A percentile compares a stretch with the other conserved stretches of the same genome.
Conservation (phyloP, 2,329 filamentous ascomycete species). For the Scedosporium aurantiacum region DNA sequence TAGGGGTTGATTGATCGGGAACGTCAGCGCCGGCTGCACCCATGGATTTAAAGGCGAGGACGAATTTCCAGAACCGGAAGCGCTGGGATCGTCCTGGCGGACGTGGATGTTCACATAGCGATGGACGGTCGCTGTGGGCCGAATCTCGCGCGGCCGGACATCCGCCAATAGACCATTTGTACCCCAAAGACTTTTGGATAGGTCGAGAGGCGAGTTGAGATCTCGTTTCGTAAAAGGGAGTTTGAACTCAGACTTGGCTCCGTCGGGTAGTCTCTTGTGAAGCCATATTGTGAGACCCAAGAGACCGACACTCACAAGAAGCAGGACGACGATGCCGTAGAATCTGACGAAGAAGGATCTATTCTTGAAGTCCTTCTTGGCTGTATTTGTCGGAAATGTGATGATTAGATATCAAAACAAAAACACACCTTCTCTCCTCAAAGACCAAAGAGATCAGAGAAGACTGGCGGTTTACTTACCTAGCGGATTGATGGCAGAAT, state of each 20-base stretch:
- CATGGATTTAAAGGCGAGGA: background rate
- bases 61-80: background rate
- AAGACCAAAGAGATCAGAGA: background rate
- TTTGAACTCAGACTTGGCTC: slow-evolving; percentile 7
- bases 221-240: slow-evolving; percentile 3
- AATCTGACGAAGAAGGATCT: slow-evolving; percentile 6
- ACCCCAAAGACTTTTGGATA: background rate
- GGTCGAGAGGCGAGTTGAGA: background rate
- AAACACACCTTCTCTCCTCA: background rate
- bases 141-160: background rate
- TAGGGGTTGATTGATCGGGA: background rate
- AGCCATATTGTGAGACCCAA: slow-evolving; percentile 6
- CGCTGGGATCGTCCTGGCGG: background rate
- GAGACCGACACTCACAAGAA: slow-evolving; percentile 8
- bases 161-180: background rate
- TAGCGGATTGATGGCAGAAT: background rate
- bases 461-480: background rate
- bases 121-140: background rate
- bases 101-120: background rate
- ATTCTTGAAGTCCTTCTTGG: background rate
- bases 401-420: background rate
- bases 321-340: slow-evolving; percentile 7
- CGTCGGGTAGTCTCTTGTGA: slow-evolving; percentile 4
- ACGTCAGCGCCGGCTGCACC: background rate
- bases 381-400: background rate